Percentiles rank a stretch among this genome's conserved stretches.
phyloP scores from a whole-genome alignment of 177 flowering plant species.

The Vitis hybrid region DNA sequence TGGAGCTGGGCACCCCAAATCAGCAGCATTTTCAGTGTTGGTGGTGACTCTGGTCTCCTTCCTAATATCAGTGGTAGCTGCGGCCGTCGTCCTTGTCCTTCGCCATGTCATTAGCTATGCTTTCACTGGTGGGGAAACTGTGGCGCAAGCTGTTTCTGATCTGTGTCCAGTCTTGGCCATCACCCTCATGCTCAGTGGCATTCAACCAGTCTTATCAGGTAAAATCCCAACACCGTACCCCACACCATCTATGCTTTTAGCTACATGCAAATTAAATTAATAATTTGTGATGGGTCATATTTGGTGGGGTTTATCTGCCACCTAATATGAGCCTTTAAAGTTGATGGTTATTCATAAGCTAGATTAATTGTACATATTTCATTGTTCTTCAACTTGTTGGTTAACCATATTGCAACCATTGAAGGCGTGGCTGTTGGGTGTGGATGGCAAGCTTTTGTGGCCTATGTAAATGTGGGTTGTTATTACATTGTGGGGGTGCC shows the following conservation, averaged over 20 bases:
- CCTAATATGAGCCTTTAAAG: too few relatives aligned
- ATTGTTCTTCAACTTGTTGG: too few relatives aligned
- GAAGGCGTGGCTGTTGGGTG: too few relatives aligned
- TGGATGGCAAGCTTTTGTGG: too few relatives aligned
- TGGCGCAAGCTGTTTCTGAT: slow-evolving; percentile 31
- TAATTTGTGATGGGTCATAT: background rate
- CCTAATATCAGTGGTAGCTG: slow-evolving; percentile 17
- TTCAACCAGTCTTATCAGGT: slow-evolving; percentile 37
- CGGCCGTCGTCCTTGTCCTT: slow-evolving; percentile 8
- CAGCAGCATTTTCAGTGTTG: slow-evolving; percentile 33
- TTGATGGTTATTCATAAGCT: too few relatives aligned
- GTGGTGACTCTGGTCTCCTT: slow-evolving; percentile 19
- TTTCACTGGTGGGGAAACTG: slow-evolving; percentile 32
- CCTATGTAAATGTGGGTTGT: too few relatives aligned
- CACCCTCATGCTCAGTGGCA: slow-evolving; percentile 27
- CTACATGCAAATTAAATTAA: background rate
- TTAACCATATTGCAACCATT: too few relatives aligned
- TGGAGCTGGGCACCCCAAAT: slow-evolving; percentile 32
- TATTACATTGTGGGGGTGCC: too few relatives aligned
- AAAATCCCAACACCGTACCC: background rate
- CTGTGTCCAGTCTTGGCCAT: slow-evolving; percentile 28
- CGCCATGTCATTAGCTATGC: slow-evolving; percentile 32
- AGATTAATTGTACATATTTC: too few relatives aligned
- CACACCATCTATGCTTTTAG: background rate
- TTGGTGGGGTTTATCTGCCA: background rate